phyloP scores from a whole-genome alignment of 441 rosid species.

The Bocquillonia castaneifolia region DNA sequence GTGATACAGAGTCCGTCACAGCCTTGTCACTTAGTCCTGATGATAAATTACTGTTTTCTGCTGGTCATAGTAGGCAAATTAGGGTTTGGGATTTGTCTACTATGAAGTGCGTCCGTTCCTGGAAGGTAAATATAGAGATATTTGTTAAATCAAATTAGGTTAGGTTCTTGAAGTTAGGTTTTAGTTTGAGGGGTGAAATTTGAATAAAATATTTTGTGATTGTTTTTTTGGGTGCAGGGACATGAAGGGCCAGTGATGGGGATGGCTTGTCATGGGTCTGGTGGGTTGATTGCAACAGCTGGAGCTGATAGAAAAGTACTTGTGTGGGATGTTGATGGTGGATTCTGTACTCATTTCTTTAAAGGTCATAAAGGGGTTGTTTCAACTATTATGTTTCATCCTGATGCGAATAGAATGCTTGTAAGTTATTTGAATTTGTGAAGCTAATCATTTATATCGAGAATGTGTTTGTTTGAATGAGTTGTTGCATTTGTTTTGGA shows the following conservation, averaged over 20 bases:
- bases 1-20: conserved; percentile 59
- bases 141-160: not conserved
- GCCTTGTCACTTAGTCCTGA: conserved; percentile 76
- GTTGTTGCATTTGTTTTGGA: not conserved
- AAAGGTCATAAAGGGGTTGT: conserved; percentile 93
- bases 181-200: not conserved
- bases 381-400: conserved; percentile 70
- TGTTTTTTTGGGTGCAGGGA: conserved; percentile 54
- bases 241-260: conserved; percentile 90
- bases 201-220: not conserved
- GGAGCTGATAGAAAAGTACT: conserved; percentile 97
- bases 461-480: not conserved
- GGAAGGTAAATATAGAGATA: conserved; percentile 34
- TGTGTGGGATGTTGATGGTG: conserved; percentile 97
- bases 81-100: conserved; percentile 85
- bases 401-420: conserved; percentile 50
- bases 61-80: conserved; percentile 83
- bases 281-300: conserved; percentile 94
- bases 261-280: conserved; percentile 88
- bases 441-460: too few species aligned
- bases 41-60: conserved; percentile 73
- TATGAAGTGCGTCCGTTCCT: conserved; percentile 70
- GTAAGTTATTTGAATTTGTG: conserved; percentile 41
- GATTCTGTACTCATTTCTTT: conserved; percentile 89
- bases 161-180: not conserved